These are phyloP conservation scores for Ceratobasidium sp. DNA, from an alignment of 1,284 basidiomycete genomes.

Conservation along the genomic window DNA sequence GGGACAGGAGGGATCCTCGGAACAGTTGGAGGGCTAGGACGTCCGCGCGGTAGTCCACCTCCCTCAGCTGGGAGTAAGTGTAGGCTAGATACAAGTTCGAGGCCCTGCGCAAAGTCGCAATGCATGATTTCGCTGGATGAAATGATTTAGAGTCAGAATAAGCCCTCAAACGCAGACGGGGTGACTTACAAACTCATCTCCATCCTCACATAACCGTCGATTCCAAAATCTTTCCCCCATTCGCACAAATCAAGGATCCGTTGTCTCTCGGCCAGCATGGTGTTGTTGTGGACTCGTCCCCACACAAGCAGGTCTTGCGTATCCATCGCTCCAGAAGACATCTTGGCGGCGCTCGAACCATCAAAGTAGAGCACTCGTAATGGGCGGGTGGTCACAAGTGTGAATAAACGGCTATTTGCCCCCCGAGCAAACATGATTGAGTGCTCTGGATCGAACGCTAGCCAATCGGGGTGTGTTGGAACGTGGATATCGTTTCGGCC, in stretches of 20 bases:
- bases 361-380: constrained; percentile 62
- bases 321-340: constrained; percentile 57
- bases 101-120: constrained; percentile 60
- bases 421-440: constrained; percentile 54
- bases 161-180: background rate
- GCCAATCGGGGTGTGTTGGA: constrained; percentile 58
- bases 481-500: constrained; percentile 51
- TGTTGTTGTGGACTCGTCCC: constrained; percentile 51
- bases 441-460: constrained; percentile 61
- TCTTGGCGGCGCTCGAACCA: constrained; percentile 57
- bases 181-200: constrained; percentile 61
- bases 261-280: constrained; percentile 51
- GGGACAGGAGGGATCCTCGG: constrained; percentile 6
- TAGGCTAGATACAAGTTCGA: constrained; percentile 56
- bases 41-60: background rate
- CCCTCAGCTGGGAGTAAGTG: constrained; percentile 36
- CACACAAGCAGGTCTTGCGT: constrained; percentile 60
- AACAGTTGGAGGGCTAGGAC: background rate
- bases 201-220: constrained; percentile 62
- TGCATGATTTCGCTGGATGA: constrained; percentile 63
- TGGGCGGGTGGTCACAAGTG: constrained; percentile 55
- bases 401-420: constrained; percentile 51
- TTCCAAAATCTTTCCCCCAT: constrained; percentile 55
- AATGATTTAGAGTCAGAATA: background rate
- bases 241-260: constrained; percentile 55